Base-by-base conservation (phyloP, 371 early-diverging fungal species). In the Amoeboaphelidium protococcarum region DNA sequence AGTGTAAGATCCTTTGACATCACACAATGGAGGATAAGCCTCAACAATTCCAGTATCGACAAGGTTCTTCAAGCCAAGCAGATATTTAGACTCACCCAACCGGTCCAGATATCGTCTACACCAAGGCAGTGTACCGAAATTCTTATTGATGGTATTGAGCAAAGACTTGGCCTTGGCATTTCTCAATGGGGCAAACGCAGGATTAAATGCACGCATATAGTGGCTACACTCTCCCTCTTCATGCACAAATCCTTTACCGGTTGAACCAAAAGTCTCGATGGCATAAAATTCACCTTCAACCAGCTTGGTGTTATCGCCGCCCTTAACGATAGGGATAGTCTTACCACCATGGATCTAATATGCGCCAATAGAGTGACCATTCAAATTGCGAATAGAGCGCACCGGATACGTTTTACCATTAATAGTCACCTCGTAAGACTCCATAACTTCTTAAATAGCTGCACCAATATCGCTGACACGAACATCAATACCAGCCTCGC, bases 241-340 rank as follows among this genome's bases (percentile, higher is more conserved):
- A 47, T 68, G 59, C 2, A 97, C 95, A 50, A 67, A 74, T 13
- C 94, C 99, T 41, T 71, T 76, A n/a, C 99, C 99, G 1, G 98
- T 99, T 41, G 65, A 80, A 50, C 97, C 95, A 64, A 99, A 99
- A 16, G 99, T 98, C 63, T 99, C 99, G 55, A 98, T 88, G 31
- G 99, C 99, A 61, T 80, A 81, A 54, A 79, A 78, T 62, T 95
- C 95, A 50, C 88, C 90, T 66, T 89, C 95, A 65, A 87, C 90
- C 45, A 99, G 81, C 62, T 84, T 85, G 20, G 92, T 89, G 46
- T 74, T 71, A 58, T 96, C 95, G 20, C 78, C 74, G 41, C 72
- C 69, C 45, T 82, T 73, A 26, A 96, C 78, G 54, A 90, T 89
- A 1, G 99, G 99, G 3, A 99, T 87, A 0, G 88, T 79, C 56